Conservation (phyloP, 106 monocot genomes). For the Phalaenopsis equestris region DNA sequence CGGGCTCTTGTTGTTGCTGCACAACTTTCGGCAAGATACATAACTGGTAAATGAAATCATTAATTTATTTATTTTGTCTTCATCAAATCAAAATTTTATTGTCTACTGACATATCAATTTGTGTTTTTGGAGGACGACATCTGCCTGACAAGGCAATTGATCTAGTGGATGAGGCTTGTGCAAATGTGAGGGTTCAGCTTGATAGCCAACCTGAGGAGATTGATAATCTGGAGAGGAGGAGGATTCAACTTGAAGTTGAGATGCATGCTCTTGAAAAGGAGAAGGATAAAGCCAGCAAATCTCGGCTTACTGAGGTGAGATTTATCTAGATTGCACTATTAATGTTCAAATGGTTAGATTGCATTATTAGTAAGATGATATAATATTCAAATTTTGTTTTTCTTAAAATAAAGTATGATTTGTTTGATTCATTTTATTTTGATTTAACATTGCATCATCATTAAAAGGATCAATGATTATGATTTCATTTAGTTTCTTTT, state of each 20-base stretch:
- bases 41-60: slow-evolving; percentile 30
- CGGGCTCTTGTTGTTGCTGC: slow-evolving; percentile 62
- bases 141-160: slow-evolving; percentile 97
- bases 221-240: slow-evolving; percentile 29
- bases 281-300: slow-evolving; percentile 93
- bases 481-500: no score
- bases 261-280: slow-evolving; percentile 92
- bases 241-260: slow-evolving; percentile 88
- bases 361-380: no score
- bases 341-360: background rate
- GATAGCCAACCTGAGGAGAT: slow-evolving; percentile 34
- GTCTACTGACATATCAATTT: background rate
- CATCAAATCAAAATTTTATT: background rate
- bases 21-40: slow-evolving; percentile 49
- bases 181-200: slow-evolving; percentile 63
- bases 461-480: no score
- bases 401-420: no score
- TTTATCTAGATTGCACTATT: background rate
- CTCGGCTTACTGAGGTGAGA: slow-evolving; percentile 68
- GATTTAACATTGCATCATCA: no score
- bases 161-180: slow-evolving; percentile 93
- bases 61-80: background rate
- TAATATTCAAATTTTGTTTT: no score
- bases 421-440: no score
- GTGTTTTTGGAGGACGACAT: slow-evolving; percentile 47